Base-by-base conservation (phyloP, 495 filamentous ascomycete species). In the Jackrogersella multiformis region DNA sequence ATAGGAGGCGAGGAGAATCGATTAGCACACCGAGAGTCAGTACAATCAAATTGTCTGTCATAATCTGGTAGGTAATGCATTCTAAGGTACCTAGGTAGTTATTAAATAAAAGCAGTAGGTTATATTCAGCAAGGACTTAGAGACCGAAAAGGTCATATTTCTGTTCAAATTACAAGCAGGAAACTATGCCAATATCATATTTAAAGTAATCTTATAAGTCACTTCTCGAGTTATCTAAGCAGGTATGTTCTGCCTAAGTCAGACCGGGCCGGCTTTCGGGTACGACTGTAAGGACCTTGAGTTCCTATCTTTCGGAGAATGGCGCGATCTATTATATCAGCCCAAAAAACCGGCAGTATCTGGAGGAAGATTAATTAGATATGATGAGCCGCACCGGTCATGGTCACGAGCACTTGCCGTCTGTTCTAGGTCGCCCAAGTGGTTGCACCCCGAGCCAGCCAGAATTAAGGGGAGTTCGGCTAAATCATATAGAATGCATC, bases 181-280 rank as follows among this genome's bases (percentile, higher is more conserved):
- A 23, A 18, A 1, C 10, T 18, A 16, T 56, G 42, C 42, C 52
- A 26, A 51, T 49, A 20, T n/a, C 48, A 28, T 0, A 12, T 30
- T 26, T 30, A 39, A 10, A 56, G 26, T 30, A 2, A 10, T 56
- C 30, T 9, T 45, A 24, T 20, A 10, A 16, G 12, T 12, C 41
- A 21, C 24, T 10, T 48, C 4, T 62, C 16, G 38, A 12, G 52
- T 61, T 56, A 56, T 56, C 34, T 41, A 61, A 34, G 16, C 23
- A 35, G n/a, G n/a, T n/a, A n/a, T 28, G 55, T 69, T 69, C 61
- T 69, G 61, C 61, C 61, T 69, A 64, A 60, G 56, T 48, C 48
- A 54, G 35, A 28, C 15, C 59, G 55, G 60, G 36, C 15, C 59
- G 55, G 60, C 48, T 28, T 36, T 41, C 66, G 66, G 52, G 56